A percentile compares a stretch with the other conserved stretches of the same genome.
Evolutionary conservation across 805 yeast genomes (phyloP).

Genomic region (Yamadazyma paraphyllophila): DNA sequence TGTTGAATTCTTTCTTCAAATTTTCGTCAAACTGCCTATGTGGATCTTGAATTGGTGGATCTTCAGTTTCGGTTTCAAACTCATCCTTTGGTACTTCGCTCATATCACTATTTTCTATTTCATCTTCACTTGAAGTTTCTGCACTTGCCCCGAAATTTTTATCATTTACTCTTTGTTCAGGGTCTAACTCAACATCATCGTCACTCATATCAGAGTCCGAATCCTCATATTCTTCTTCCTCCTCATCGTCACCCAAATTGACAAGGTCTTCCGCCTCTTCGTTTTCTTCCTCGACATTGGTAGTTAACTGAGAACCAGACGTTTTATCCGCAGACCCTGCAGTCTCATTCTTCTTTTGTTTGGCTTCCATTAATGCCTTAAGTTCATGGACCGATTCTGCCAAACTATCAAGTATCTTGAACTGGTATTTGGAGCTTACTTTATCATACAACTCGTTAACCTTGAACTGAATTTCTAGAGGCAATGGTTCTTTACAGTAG

Average conservation of each 20-base stretch:
- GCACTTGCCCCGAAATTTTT: conserved; percentile 17
- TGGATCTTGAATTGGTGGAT: conserved; percentile 12
- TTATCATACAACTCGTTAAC: conserved; percentile 44
- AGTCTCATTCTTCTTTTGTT: conserved; percentile 5
- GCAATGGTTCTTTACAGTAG: conserved; percentile 62
- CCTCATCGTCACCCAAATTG: conserved; percentile 18
- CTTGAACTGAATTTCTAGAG: conserved; percentile 58
- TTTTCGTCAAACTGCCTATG: conserved; percentile 44
- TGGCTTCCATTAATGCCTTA: conserved; percentile 15
- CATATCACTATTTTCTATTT: conserved; percentile 11
- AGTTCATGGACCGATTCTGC: conserved; percentile 45
- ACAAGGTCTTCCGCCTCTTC: conserved; percentile 25
- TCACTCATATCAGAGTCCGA: conserved; percentile 16
- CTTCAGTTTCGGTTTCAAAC: conserved; percentile 15
- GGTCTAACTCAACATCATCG: conserved; percentile 4
- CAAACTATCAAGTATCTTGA: conserved; percentile 34
- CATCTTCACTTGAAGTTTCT: conserved; percentile 24
- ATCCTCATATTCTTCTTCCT: conserved; percentile 22
- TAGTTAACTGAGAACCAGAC: conserved; percentile 4
- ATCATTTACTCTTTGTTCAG: conserved; percentile 13
- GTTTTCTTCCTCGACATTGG: conserved; percentile 14
- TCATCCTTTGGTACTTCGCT: conserved; percentile 15
- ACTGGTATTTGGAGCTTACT: conserved; percentile 24
- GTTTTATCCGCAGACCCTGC: conserved; percentile 15
- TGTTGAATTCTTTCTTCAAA: conserved; percentile 56